Percentiles rank a stretch among this genome's conserved stretches.
Evolutionary conservation across 2,329 filamentous ascomycete species (phyloP).

Genomic region (Tothia fuscella): DNA sequence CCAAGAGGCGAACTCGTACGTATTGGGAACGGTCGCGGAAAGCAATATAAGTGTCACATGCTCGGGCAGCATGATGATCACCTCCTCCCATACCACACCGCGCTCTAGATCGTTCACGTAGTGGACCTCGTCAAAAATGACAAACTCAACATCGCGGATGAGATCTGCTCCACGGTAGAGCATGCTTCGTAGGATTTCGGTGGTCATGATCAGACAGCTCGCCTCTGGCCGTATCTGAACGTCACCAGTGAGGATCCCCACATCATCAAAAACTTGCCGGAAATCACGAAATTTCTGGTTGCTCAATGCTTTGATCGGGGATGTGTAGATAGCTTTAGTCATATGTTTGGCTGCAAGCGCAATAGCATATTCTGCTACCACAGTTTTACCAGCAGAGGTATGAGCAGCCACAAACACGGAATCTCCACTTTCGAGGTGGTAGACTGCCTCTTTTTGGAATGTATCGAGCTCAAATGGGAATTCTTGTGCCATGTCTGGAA

Average conservation of each 20-base stretch:
- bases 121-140: conserved; percentile 98
- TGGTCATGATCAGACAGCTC: conserved; percentile 98
- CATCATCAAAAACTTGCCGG: conserved; percentile 78
- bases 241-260: conserved; percentile 92
- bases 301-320: conserved; percentile 93
- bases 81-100: conserved; percentile 98
- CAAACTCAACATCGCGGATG: conserved; percentile 94
- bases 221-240: conserved; percentile 97
- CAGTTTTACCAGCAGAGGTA: conserved; percentile 95
- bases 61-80: conserved; percentile 98
- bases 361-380: conserved; percentile 96
- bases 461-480: conserved; percentile 97
- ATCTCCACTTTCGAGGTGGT: conserved; percentile 90
- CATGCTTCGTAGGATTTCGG: conserved; percentile 96
- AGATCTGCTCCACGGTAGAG: conserved; percentile 91
- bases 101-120: conserved; percentile 95
- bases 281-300: conserved; percentile 99
- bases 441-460: conserved; percentile 97
- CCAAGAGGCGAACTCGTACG: conserved; percentile 96
- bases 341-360: conserved; percentile 94
- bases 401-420: conserved; percentile 97
- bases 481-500: conserved; percentile 89
- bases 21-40: conserved; percentile 94
- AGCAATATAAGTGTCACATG: conserved; percentile 92
- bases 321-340: conserved; percentile 99